Evolutionary conservation across 306 rosid genomes (phyloP), one percentile per base, ranked within the genome.

Genomic region (Glycine soja): DNA sequence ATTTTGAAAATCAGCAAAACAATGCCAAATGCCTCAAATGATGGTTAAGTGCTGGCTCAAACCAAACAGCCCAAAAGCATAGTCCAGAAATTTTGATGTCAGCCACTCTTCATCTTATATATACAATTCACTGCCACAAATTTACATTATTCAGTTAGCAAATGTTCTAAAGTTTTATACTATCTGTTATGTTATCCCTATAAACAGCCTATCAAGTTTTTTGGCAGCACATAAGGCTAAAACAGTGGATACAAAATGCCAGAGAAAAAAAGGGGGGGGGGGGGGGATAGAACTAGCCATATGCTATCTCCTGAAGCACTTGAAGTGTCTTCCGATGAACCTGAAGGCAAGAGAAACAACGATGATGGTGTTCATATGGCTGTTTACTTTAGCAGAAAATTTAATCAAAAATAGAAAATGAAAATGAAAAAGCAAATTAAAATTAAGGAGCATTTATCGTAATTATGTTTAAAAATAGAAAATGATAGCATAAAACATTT

Each of bases 271-370:
- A 38, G 4, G 0, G 12, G 68, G 47, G 30, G n/a, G n/a, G n/a
- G n/a, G n/a, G n/a, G n/a, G n/a, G n/a, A n/a, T n/a, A 16, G 68
- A 66, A 59, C 77, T 84, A 81, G 75, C 85, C 80, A 88, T 88
- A 95, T 45, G 99, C 97, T 83, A 95, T 89, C 87, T 95, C 97
- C 70, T 93, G 89, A 47, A 93, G 94, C 58, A 93, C 90, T 87
- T 86, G 90, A 65, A 95, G 95, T 38, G 97, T 95, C 89, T 95
- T 93, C 71, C 84, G 86, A 90, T 95, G 97, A 77, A 95, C 97
- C 99, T 93, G 92, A 67, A 78, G 65, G 69, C 78, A 80, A 14
- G 65, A 74, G 71, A 48, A 14, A 24, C 58, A 76, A 70, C 48
- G 59, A 61, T n/a, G 18, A 19, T 75, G 71, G 46, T 50, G 36